phyloP scores from a whole-genome alignment of 345 rosid genomes.

The Syzygium oleosum region DNA sequence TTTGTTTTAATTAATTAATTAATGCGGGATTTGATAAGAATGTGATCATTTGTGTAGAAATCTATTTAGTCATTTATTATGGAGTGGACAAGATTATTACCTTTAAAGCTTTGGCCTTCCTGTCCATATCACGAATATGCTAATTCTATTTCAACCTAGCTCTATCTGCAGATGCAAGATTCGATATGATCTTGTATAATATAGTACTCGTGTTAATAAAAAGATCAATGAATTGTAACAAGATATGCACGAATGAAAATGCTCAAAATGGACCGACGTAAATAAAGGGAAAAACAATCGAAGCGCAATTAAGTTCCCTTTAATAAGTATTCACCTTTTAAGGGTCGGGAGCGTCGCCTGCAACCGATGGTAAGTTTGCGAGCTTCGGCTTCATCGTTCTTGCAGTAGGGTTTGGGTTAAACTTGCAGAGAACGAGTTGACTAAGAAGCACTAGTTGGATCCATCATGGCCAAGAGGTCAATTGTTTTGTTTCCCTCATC shows the following conservation, averaged over 20 bases:
- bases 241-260: not conserved
- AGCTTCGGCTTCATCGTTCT: not conserved
- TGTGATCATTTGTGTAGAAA: not conserved
- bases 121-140: constrained; percentile 13
- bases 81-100: not conserved
- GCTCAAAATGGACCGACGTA: not conserved
- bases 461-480: not conserved
- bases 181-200: constrained; percentile 17
- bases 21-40: not conserved
- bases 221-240: not conserved
- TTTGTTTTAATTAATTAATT: not conserved
- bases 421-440: not conserved
- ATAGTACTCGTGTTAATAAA: not conserved
- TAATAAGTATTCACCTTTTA: constrained; percentile 2
- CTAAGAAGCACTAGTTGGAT: not conserved
- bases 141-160: constrained; percentile 12
- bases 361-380: not conserved
- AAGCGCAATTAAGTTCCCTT: not conserved
- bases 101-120: constrained; percentile 12
- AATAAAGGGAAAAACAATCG: not conserved
- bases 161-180: constrained; percentile 23
- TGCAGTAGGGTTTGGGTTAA: not conserved
- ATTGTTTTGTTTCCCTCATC: not conserved
- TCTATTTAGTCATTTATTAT: not conserved
- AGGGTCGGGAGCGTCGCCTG: not conserved